Evolutionary conservation across 306 rosid species (phyloP), one percentile per base, ranked within the genome.

Genomic region (Parietaria judaica): DNA sequence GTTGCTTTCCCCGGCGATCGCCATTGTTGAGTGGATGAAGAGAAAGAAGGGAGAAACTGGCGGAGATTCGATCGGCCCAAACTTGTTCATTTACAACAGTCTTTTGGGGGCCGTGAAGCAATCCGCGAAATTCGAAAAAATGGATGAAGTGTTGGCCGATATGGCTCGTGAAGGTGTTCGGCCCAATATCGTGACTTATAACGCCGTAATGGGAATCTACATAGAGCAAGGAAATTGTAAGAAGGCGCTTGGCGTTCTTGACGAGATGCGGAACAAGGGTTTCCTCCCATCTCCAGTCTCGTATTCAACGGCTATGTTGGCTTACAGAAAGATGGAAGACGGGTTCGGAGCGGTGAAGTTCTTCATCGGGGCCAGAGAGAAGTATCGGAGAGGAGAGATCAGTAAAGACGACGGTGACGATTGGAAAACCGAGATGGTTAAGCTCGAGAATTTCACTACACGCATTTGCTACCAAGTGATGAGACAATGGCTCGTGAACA

Each of bases 401-500:
- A 80, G 79, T 34, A 76, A 64, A 62, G 83, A 68, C 11, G 81
- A 57, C 12, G 81, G 68, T 8, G 89, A 68, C 68, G 87, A 88
- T 70, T 92, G 95, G 99, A 84, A 73, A 69, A 58, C 43, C 36
- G 94, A 92, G 64, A 72, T 80, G 64, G 43, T 54, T 45, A 84
- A 84, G 78, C 83, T 92, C 15, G 87, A 88, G 77, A 84, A 74
- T 58, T 88, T 84, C 62, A 82, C 95, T 0, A 60, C 72, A 56
- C 86, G 94, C 17, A 65, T 86, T 72, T 88, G 99, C 84, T 86
- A 92, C 84, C 96, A 92, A 80, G 86, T 84, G 73, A 84, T 92
- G 95, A 85, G 96, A 47, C 34, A 79, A 55, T 92, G 96, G 95
- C 96, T 92, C 31, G 94, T 84, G 56, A 78, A 72, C 56, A 65